phyloP scores from a whole-genome alignment of 768 basidiomycete genomes.

The Crassisporium funariophilum region DNA sequence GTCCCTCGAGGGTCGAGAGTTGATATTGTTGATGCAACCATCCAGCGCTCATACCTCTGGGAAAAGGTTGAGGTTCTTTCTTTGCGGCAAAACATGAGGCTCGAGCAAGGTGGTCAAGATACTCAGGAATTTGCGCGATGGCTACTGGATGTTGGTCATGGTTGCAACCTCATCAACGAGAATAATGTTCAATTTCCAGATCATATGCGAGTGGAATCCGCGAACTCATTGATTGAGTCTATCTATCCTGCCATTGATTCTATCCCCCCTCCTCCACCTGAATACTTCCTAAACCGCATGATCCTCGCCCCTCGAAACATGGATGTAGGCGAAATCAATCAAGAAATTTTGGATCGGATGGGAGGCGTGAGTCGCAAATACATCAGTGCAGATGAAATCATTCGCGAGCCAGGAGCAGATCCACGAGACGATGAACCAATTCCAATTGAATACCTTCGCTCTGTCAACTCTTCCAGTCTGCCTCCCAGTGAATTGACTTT shows the following conservation, averaged over 20 bases:
- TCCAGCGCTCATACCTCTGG: conserved; percentile 44
- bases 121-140: conserved; percentile 20
- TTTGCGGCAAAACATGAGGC: conserved; percentile 43
- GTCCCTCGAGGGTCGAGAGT: conserved; percentile 37
- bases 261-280: conserved; percentile 11
- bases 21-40: conserved; percentile 39
- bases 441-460: conserved; percentile 32
- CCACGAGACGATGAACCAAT: conserved; percentile 12
- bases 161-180: conserved; percentile 6
- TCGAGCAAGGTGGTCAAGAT: conserved; percentile 29
- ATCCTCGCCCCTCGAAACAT: conserved; percentile 36
- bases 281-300: conserved; percentile 35
- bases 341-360: conserved; percentile 23
- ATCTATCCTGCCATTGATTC: conserved; percentile 20
- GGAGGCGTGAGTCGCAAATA: conserved; percentile 23
- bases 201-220: conserved; percentile 9
- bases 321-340: conserved; percentile 37
- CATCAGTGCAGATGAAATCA: conserved; percentile 31
- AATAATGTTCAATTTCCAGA: conserved; percentile 13
- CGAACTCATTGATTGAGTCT: conserved; percentile 11
- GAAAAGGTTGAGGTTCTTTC: conserved; percentile 28
- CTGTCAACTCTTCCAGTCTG: conserved; percentile 31
- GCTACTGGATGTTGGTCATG: conserved; percentile 27
- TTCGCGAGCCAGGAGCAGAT: conserved; percentile 19
- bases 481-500: conserved; percentile 31